A percentile compares a stretch with the other conserved stretches of the same genome.
phyloP scores from a whole-genome alignment of 179 eudicot genomes.

The Gypsophila paniculata region DNA sequence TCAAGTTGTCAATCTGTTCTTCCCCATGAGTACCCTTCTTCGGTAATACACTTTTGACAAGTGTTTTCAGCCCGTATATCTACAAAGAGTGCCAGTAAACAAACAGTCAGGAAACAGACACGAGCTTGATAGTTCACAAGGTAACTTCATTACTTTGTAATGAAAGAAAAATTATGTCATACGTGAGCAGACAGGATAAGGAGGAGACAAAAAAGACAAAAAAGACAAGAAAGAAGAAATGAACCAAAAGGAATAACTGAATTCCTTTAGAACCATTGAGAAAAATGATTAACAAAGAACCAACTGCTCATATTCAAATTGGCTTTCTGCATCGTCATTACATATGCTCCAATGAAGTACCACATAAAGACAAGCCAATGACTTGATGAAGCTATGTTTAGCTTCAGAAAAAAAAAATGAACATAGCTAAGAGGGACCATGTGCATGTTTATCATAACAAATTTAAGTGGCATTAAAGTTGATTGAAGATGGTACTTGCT shows the following conservation, averaged over 20 bases:
- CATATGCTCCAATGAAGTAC: not conserved
- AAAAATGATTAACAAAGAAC: not conserved
- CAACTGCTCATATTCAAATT: not conserved
- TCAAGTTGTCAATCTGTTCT: conserved; percentile 43
- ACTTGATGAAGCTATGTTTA: not conserved
- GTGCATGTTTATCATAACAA: conserved; percentile 1
- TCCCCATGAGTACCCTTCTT: conserved; percentile 41
- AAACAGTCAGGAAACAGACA: not conserved
- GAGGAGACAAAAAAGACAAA: not conserved
- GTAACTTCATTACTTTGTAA: not conserved
- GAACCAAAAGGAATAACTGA: not conserved
- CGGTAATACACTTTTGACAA: conserved; percentile 65
- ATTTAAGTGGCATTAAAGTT: conserved; percentile 6
- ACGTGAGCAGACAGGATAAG: not conserved
- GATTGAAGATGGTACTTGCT: conserved; percentile 33
- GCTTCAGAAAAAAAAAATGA: no score
- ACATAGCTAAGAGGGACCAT: not conserved
- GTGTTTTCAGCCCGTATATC: conserved; percentile 80
- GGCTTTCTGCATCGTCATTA: not conserved
- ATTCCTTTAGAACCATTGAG: not conserved
- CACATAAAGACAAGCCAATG: not conserved
- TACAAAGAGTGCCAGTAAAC: conserved; percentile 28
- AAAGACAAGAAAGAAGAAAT: not conserved
- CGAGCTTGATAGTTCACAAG: not conserved
- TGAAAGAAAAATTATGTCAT: not conserved